These are phyloP conservation scores for Colletotrichum brevisporum DNA, from an alignment of 2,329 filamentous ascomycete species.

Conservation along the genomic window DNA sequence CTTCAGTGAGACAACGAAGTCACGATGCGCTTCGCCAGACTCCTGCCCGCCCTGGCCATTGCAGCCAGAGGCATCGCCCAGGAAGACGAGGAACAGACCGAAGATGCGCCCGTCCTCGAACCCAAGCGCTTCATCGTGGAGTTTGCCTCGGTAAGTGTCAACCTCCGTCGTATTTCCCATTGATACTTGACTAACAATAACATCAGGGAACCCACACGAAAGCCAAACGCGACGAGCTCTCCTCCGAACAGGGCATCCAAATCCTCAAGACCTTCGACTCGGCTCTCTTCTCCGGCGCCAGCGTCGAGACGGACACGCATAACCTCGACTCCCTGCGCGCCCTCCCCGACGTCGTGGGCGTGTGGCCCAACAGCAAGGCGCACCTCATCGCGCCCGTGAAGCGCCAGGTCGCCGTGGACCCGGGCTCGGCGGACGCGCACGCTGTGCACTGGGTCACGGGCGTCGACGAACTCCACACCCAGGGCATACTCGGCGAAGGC, in stretches of 20 bases:
- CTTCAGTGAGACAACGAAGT: neutral
- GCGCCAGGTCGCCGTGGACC: constrained; percentile 13
- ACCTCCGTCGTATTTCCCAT: neutral
- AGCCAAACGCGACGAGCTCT: constrained; percentile 27
- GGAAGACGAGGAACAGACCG: neutral
- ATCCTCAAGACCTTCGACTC: constrained; percentile 36
- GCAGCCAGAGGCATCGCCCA: constrained; percentile 1
- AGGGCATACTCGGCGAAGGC: constrained; percentile 41
- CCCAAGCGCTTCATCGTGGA: constrained; percentile 37
- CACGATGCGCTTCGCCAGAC: constrained; percentile 16
- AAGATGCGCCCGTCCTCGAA: constrained; percentile 4
- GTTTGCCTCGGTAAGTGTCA: constrained; percentile 23
- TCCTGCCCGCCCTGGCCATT: constrained; percentile 19
- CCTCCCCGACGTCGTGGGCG: constrained; percentile 27
- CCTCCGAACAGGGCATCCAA: constrained; percentile 19
- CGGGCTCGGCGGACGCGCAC: neutral
- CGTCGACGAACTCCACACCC: constrained; percentile 39
- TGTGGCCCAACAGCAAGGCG: constrained; percentile 31
- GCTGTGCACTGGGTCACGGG: constrained; percentile 42
- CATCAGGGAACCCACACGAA: constrained; percentile 9
- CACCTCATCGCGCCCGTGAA: constrained; percentile 31
- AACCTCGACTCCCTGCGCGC: constrained; percentile 31
- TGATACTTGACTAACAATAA: neutral
- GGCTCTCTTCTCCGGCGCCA: constrained; percentile 37
- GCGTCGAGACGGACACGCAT: constrained; percentile 32